A percentile compares a stretch with the other conserved stretches of the same genome.
These are phyloP conservation scores for Aspergillus texensis DNA, from an alignment of 2,329 filamentous ascomycete species.

Conservation along the genomic window DNA sequence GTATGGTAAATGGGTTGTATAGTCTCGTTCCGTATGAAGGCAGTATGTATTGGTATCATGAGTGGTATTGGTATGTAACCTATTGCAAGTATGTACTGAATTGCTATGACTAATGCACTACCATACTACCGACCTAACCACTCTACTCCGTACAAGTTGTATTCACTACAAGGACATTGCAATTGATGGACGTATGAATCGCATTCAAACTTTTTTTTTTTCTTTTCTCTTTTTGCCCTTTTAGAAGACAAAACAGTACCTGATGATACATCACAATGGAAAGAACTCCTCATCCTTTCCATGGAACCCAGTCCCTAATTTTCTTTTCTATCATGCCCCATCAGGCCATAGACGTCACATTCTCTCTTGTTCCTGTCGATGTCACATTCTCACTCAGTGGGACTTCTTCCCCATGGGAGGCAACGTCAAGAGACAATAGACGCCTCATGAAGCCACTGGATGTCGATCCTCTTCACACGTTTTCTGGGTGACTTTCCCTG, in stretches of 20 bases:
- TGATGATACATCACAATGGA: background rate
- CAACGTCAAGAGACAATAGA: constrained; percentile 13
- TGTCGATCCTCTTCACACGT: constrained; percentile 5
- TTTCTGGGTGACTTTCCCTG: background rate
- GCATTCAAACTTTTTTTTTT: background rate
- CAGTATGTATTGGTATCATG: background rate
- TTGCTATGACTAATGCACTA: background rate
- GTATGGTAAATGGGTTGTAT: background rate
- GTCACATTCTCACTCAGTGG: constrained; percentile 8
- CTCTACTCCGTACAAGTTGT: background rate
- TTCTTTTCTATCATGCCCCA: background rate
- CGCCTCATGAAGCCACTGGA: constrained; percentile 2
- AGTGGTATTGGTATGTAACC: background rate
- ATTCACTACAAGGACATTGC: background rate
- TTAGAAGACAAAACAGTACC: background rate
- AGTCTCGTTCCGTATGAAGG: background rate
- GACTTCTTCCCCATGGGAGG: constrained; percentile 4
- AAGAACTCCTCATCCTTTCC: background rate
- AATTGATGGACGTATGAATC: background rate
- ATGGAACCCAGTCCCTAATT: background rate
- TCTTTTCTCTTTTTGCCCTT: background rate
- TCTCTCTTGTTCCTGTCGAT: background rate
- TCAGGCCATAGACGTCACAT: constrained; percentile 3
- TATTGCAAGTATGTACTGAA: background rate
- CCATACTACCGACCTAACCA: background rate